Base-by-base conservation (phyloP, 306 rosid species). In the Hippophae tibetana region DNA sequence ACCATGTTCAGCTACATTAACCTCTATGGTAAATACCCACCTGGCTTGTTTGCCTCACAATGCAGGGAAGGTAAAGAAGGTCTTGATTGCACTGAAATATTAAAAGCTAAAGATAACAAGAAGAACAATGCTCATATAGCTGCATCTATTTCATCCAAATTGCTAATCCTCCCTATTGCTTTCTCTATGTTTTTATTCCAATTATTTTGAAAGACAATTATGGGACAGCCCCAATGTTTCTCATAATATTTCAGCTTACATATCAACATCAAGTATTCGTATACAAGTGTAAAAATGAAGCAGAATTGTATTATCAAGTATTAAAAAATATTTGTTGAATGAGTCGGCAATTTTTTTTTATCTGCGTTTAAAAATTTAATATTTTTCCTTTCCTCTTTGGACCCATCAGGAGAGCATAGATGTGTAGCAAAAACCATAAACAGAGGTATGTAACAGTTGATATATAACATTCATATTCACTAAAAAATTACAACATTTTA, bases 1-100 rank as follows among this genome's bases (percentile, higher is more conserved):
- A 82, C 85, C 42, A 92, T 92, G 99, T 92, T 92, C 58, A 92
- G 90, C 71, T 88, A 92, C 90, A 92, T 92, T 14, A 92, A 82
- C 66, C 49, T 85, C 51, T 88, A 88, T 43, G 99, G 96, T 0
- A 79, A 80, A 47, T 92, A 92, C 78, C 99, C 97, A 3, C 90
- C 99, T 18, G 95, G 96, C 55, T 76, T 92, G 8, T 92, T 92
- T 62, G 75, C 97, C 1, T 74, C 85, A 57, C 67, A 80, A 42
- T 92, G 97, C 76, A 74, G 70, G 23, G 99, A 80, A 69, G 94
- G 78, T 0, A 52, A 70, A 6, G 53, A 80, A 13, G 97, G 99
- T 9, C 99, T 88, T 50, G 74, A 71, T 1, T 92, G 99, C 23
- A 11, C 61, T 0, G 31, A 50, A 7, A 59, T 55, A 1, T 6